Evolutionary conservation across 345 rosid species (phyloP).

Genomic region (Angophora floribunda): DNA sequence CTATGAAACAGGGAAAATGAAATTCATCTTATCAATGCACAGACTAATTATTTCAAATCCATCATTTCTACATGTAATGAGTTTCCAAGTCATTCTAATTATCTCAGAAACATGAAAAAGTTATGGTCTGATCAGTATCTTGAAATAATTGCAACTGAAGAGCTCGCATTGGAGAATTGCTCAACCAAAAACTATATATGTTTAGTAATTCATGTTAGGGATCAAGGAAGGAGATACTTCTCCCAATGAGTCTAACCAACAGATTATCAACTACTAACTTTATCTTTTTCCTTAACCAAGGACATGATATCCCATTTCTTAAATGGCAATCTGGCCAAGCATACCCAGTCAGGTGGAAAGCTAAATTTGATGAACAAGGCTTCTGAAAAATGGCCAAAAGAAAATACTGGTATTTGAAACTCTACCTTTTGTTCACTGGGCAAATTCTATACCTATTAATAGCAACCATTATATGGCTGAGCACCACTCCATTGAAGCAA

Average conservation of each 20-base stretch:
- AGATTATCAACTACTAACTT: no score
- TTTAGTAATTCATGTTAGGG: background rate
- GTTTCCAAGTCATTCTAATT: background rate
- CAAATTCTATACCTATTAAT: background rate
- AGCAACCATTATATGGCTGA: background rate
- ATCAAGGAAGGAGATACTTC: background rate
- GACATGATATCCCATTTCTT: no score
- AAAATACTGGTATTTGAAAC: no score
- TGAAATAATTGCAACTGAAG: background rate
- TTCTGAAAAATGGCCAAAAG: no score
- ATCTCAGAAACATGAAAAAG: background rate
- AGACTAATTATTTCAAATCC: background rate
- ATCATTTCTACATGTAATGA: background rate
- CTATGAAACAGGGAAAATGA: fast-evolving
- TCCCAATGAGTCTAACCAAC: fast-evolving
- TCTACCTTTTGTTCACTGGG: background rate
- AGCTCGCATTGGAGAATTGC: background rate
- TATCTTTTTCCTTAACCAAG: no score
- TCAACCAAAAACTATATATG: background rate
- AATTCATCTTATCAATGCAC: background rate
- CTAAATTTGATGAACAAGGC: no score
- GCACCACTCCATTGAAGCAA: no score
- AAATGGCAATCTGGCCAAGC: no score
- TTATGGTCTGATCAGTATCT: background rate
- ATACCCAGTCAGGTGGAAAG: no score